phyloP scores from a whole-genome alignment of 257 asterid species.

The Leptodermis oblonga region DNA sequence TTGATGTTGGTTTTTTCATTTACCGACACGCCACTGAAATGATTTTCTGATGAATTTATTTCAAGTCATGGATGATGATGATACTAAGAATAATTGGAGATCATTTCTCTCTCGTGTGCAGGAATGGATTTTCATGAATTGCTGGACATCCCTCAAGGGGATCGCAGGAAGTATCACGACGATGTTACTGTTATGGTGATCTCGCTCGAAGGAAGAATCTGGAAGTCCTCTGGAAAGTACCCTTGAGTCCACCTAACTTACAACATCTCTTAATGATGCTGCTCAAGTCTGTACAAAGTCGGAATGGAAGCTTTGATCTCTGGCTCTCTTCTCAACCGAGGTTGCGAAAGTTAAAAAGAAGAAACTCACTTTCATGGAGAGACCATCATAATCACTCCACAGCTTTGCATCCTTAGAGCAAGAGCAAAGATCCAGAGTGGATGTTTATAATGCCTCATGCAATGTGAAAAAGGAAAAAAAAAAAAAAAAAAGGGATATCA shows the following conservation, averaged over 20 bases:
- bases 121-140: conserved; percentile 96
- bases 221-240: conserved; percentile 97
- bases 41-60: neutral
- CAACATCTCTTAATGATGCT: neutral
- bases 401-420: conserved; percentile 6
- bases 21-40: too few relatives aligned
- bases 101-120: conserved; percentile 28
- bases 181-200: conserved; percentile 99
- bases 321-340: neutral
- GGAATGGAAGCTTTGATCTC: conserved; percentile 12
- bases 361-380: conserved; percentile 3
- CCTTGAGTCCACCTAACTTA: conserved; percentile 31
- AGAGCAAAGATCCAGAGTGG: conserved; percentile 21
- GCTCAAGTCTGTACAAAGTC: conserved; percentile 15
- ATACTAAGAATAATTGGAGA: neutral
- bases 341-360: conserved; percentile 6
- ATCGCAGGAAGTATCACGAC: conserved; percentile 92
- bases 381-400: neutral
- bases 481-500: conserved; percentile 2
- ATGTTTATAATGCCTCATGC: conserved; percentile 6
- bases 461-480: too few relatives aligned
- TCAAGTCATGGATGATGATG: neutral
- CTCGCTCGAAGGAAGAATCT: conserved; percentile 91
- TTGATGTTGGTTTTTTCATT: neutral
- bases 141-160: conserved; percentile 94